phyloP scores from a whole-genome alignment of 768 basidiomycete species.

The Mrakia gelida region DNA sequence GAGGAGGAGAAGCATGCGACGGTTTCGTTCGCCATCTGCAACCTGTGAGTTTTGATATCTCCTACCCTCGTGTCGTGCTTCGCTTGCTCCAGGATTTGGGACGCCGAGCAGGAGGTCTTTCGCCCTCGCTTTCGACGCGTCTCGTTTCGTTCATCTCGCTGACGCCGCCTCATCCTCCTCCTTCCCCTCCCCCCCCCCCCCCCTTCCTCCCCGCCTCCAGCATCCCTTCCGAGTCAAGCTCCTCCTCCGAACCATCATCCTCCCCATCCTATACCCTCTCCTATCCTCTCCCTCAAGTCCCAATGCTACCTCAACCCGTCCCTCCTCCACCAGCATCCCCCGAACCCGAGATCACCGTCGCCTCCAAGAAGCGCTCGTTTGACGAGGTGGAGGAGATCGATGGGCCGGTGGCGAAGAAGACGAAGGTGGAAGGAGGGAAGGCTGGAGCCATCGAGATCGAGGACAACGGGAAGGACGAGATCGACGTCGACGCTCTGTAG shows the following conservation, averaged over 20 bases:
- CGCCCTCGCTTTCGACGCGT: background rate
- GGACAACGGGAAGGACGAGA: conserved; percentile 16
- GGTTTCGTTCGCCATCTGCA: conserved; percentile 63
- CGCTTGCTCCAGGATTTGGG: no score
- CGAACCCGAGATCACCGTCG: background rate
- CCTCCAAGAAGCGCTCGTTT: conserved; percentile 9
- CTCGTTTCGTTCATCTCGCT: background rate
- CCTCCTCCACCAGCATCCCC: background rate
- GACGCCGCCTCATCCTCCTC: background rate
- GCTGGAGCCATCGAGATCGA: background rate
- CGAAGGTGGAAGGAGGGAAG: background rate
- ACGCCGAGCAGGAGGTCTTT: no score
- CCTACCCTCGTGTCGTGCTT: background rate
- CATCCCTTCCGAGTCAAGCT: background rate
- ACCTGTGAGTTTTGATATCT: conserved; percentile 45
- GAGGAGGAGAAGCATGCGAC: conserved; percentile 75
- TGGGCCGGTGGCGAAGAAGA: conserved; percentile 1
- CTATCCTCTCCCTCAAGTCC: background rate
- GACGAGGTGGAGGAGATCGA: conserved; percentile 25
- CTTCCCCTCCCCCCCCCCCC: background rate
- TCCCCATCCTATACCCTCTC: background rate
- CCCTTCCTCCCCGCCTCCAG: background rate
- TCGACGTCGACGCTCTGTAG: background rate
- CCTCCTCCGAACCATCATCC: background rate
- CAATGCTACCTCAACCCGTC: background rate